Evolutionary conservation across 495 filamentous ascomycete genomes (phyloP), one percentile per base, ranked within the genome.

Genomic region (Glarea lozoyensis): DNA sequence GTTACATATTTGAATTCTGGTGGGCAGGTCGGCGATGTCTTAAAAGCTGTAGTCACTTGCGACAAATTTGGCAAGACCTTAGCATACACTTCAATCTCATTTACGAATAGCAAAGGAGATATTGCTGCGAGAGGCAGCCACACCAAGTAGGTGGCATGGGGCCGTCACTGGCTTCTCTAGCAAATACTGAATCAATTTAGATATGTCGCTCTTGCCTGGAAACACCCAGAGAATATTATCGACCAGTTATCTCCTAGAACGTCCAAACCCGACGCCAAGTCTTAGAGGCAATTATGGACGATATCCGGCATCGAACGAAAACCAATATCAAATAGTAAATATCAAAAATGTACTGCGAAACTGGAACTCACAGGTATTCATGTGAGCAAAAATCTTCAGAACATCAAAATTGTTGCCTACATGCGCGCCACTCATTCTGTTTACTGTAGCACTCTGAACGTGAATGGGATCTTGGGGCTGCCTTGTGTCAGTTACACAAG

Each of bases 31-130:
- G 90, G 89, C 1, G 83, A 96, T 56, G 78, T 64, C 6, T 70
- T 97, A 39, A 61, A 69, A 36, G 92, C 76, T 18, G 68, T 65
- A 4, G 77, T 82, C 15, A 73, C 62, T 1, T 96, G 90, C 58
- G 90, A 96, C 55, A 94, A 87, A 62, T 90, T 96, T 52, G 92
- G 92, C 32, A 95, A 92, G 63, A 93, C 84, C 0, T 68, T 98
- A 16, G 92, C 92, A 11, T 98, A 78, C 54, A 98, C 92, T 1
- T 81, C 69, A 2, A 81, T 96, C 46, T 70, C 68, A 10, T 97
- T 98, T 60, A 69, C 60, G 20, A 89, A 95, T 52, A 54, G 56
- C n/a, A 76, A 84, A 47, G 79, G 84, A 10, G 74, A 94, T 22
- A 50, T 95, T 18, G 75, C 89, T 27, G 92, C 92, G 2, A 66